Evolutionary conservation across 1,284 basidiomycete species (phyloP).

Genomic region (Heliocybe sulcata): DNA sequence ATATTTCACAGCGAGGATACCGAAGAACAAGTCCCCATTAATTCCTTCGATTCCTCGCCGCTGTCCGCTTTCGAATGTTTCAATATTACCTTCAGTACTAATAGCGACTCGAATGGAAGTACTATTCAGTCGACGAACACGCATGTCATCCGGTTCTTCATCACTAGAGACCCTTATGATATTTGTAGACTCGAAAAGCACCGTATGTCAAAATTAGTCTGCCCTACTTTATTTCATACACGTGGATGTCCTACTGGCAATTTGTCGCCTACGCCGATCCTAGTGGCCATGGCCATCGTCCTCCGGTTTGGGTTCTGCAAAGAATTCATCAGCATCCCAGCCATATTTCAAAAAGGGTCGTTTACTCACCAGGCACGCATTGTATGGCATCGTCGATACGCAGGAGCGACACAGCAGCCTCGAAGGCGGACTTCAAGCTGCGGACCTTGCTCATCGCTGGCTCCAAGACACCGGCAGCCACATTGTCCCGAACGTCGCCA

Average conservation of each 20-base stretch:
- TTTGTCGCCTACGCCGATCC: neutral
- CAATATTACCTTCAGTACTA: too few species aligned
- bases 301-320: constrained; percentile 59
- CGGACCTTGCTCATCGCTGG: constrained; percentile 97
- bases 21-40: constrained; percentile 14
- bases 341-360: constrained; percentile 1
- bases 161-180: neutral
- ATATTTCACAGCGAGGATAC: neutral
- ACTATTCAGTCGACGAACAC: too few species aligned
- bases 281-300: constrained; percentile 60
- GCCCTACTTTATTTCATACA: neutral
- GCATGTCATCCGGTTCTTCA: neutral
- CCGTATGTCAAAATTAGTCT: neutral
- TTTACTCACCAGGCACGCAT: constrained; percentile 65
- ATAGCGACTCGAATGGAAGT: too few species aligned
- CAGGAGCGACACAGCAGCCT: constrained; percentile 92
- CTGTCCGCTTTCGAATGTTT: neutral
- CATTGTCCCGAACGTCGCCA: constrained; percentile 94
- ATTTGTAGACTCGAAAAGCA: neutral
- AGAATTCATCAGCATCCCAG: constrained; percentile 15
- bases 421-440: constrained; percentile 93
- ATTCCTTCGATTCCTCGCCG: constrained; percentile 4
- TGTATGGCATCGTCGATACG: constrained; percentile 95
- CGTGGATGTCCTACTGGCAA: neutral
- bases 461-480: constrained; percentile 90